Evolutionary conservation across 768 basidiomycete species (phyloP).

Genomic region (Mycena vulgaris): DNA sequence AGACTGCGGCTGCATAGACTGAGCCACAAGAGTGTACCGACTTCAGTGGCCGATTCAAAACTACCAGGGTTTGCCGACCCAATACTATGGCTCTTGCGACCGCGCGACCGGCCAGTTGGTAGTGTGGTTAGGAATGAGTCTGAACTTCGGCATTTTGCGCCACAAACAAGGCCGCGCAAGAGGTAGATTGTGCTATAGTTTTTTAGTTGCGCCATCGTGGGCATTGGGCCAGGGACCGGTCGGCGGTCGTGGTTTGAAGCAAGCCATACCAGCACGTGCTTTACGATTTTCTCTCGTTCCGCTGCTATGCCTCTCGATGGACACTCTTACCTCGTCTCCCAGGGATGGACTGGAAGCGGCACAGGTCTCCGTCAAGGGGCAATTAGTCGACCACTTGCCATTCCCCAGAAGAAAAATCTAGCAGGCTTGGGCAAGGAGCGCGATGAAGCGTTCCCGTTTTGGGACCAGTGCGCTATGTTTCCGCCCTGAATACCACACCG

Average conservation of each 20-base stretch:
- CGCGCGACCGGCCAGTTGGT: too few species aligned
- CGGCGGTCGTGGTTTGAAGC: neutral
- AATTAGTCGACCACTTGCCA: constrained; percentile 80
- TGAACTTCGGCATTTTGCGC: too few species aligned
- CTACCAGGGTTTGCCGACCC: too few species aligned
- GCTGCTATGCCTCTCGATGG: constrained; percentile 76
- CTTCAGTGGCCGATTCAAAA: too few species aligned
- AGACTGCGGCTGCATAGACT: too few species aligned
- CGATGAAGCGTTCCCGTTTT: constrained; percentile 97
- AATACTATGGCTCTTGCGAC: too few species aligned
- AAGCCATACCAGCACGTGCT: neutral
- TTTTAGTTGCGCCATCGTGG: too few species aligned
- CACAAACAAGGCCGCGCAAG: too few species aligned
- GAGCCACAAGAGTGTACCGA: too few species aligned
- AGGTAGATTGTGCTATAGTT: too few species aligned
- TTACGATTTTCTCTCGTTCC: neutral
- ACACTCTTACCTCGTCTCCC: constrained; percentile 79
- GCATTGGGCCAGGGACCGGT: too few species aligned
- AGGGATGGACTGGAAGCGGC: constrained; percentile 93
- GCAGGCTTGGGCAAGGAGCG: constrained; percentile 92
- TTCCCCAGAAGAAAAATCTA: constrained; percentile 89
- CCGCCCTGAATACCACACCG: neutral
- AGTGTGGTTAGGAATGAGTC: too few species aligned
- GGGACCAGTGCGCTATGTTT: constrained; percentile 87
- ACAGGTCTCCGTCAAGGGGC: constrained; percentile 89